Percentiles rank a stretch among this genome's conserved stretches.
Evolutionary conservation across 257 asterid species (phyloP).

Genomic region (Nicotiana benthamiana): DNA sequence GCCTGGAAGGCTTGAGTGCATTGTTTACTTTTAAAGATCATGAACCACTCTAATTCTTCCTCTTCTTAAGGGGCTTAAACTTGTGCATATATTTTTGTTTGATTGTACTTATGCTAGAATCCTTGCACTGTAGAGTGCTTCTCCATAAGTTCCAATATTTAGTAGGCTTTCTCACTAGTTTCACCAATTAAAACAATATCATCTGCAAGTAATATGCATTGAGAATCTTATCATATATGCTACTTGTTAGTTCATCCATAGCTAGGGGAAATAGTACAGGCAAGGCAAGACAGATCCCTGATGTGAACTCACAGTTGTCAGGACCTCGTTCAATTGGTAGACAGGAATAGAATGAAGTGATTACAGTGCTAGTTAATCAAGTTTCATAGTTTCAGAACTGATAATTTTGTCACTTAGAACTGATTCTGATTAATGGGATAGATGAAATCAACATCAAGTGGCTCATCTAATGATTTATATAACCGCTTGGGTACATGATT

Average conservation of each 20-base stretch:
- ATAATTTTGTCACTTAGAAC: neutral
- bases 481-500: neutral
- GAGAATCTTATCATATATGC: neutral
- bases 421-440: neutral
- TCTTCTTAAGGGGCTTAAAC: neutral
- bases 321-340: neutral
- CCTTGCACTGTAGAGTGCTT: neutral
- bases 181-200: neutral
- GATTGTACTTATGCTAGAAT: neutral
- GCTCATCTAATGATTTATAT: neutral
- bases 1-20: too few relatives aligned
- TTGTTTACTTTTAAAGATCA: too few relatives aligned
- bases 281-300: neutral
- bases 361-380: neutral
- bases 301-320: neutral
- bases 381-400: neutral
- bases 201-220: neutral
- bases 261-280: neutral
- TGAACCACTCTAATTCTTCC: too few relatives aligned
- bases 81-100: neutral
- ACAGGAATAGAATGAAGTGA: neutral
- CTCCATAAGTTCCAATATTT: too few relatives aligned
- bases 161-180: too few relatives aligned
- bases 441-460: neutral
- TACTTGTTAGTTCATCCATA: neutral